A percentile compares a stretch with the other conserved stretches of the same genome.
Evolutionary conservation across 2,329 filamentous ascomycete genomes (phyloP).

Genomic region (Diaporthe destruens): DNA sequence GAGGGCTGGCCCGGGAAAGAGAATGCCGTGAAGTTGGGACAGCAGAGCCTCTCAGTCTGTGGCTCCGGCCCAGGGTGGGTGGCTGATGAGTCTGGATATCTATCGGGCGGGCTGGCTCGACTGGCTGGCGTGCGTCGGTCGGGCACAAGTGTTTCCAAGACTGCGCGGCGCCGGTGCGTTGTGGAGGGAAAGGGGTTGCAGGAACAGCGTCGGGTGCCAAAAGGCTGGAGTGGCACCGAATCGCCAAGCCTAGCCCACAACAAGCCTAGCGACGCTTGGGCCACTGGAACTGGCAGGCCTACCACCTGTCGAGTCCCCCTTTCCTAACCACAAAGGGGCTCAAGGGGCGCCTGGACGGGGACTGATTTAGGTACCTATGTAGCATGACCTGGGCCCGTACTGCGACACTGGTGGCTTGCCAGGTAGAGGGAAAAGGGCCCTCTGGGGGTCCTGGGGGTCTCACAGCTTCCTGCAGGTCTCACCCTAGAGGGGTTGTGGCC

Average conservation of each 20-base stretch:
- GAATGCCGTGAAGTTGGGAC: conserved; percentile 4
- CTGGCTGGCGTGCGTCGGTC: conserved; percentile 31
- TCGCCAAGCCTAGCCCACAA: conserved; percentile 32
- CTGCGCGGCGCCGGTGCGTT: conserved; percentile 15
- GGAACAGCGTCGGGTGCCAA: conserved; percentile 36
- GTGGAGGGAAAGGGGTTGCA: conserved; percentile 38
- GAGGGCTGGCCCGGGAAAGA: neutral
- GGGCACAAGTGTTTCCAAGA: conserved; percentile 32
- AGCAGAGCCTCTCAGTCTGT: conserved; percentile 3
- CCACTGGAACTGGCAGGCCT: conserved; percentile 26
- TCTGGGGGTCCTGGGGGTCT: neutral
- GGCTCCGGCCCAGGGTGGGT: conserved; percentile 10
- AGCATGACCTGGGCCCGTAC: conserved; percentile 8
- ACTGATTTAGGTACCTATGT: neutral
- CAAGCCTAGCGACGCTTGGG: conserved; percentile 34
- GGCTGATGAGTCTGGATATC: conserved; percentile 7
- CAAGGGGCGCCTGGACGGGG: conserved; percentile 10
- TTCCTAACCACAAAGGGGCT: conserved; percentile 20
- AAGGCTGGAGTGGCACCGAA: conserved; percentile 34
- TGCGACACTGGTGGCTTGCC: conserved; percentile 16
- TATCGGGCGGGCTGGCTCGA: neutral
- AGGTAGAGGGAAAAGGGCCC: conserved; percentile 6
- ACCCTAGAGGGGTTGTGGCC: neutral
- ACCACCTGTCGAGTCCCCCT: conserved; percentile 30
- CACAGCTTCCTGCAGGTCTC: conserved; percentile 26